Evolutionary conservation across 1,284 basidiomycete genomes (phyloP), one percentile per base, ranked within the genome.

Genomic region (Austroboletus rostrupii): DNA sequence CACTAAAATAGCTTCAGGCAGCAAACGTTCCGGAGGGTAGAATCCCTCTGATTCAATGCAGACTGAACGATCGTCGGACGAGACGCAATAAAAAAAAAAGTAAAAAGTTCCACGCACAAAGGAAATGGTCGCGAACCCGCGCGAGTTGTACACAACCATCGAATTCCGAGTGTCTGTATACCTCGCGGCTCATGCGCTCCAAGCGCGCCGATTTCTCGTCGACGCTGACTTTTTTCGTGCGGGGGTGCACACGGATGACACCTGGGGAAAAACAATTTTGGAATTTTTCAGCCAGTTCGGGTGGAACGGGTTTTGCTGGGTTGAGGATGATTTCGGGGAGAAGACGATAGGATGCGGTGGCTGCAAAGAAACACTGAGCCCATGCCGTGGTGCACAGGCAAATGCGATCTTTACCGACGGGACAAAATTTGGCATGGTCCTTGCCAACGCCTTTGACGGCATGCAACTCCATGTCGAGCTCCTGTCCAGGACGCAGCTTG

Each of bases 341-440:
- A 5, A 98, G 78, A 43, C 96, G 88, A 69, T 99, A 99, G 3
- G 94, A 91, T 1, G 96, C 94, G 11, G 93, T 97, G 2, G 94
- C 93, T 93, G 31, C 10, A 11, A 32, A 11, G 0, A 12, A 13
- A 35, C 6, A 13, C 29, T 58, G 20, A 56, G 40, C 42, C 4
- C 11, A 44, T 26, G 31, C 3, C n/a, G 19, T 17, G 17, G n/a
- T 26, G 32, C 20, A 46, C 26, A 48, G 8, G 16, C 14, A 45
- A 11, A 17, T 19, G 20, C 21, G 39, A 7, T 75, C 90, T 38
- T 56, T 57, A 91, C 91, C 92, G 45, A 99, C 97, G n/a, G 97
- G 93, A 50, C 85, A 92, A 70, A 91, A 99, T 67, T 99, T 99
- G 38, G 97, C 94, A 65, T 99, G 97, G 60, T 96, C 93, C 61